Percentiles rank a stretch among this genome's conserved stretches.
Evolutionary conservation across 2,329 filamentous ascomycete genomes (phyloP).

Genomic region (Gaeumannomyces sp.): DNA sequence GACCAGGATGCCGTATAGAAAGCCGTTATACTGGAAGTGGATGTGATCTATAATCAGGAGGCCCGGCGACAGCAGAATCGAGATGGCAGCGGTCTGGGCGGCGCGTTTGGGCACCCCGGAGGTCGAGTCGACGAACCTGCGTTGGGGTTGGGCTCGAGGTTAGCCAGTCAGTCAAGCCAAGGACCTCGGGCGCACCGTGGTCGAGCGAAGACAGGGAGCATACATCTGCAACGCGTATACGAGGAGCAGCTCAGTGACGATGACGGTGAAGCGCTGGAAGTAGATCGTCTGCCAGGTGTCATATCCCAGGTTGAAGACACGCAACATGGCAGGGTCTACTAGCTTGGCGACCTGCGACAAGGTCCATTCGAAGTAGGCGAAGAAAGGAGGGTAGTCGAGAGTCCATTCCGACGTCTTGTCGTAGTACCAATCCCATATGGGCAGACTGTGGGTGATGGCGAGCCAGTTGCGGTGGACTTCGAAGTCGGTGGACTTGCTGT

Average conservation of each 20-base stretch:
- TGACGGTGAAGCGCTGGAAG: slow-evolving; percentile 87
- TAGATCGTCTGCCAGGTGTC: slow-evolving; percentile 91
- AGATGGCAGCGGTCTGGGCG: slow-evolving; percentile 80
- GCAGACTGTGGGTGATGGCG: slow-evolving; percentile 85
- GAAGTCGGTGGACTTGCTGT: slow-evolving; percentile 96
- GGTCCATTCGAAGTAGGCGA: slow-evolving; percentile 93
- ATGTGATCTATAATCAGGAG: slow-evolving; percentile 97
- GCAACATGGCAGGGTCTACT: slow-evolving; percentile 75
- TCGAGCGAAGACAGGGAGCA: background rate
- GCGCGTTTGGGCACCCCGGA: slow-evolving; percentile 60
- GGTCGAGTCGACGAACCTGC: slow-evolving; percentile 68
- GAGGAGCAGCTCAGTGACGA: slow-evolving; percentile 76
- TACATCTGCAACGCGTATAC: slow-evolving; percentile 75
- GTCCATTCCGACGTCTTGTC: slow-evolving; percentile 99
- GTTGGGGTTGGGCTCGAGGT: background rate
- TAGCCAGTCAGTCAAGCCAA: background rate
- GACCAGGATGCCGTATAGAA: slow-evolving; percentile 86
- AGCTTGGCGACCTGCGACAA: slow-evolving; percentile 75
- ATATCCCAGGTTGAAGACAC: slow-evolving; percentile 74
- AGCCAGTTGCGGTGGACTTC: slow-evolving; percentile 99
- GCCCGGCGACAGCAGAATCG: slow-evolving; percentile 84
- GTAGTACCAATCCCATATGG: slow-evolving; percentile 87
- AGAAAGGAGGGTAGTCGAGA: slow-evolving; percentile 96
- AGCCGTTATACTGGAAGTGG: slow-evolving; percentile 98
- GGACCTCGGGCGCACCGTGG: background rate